Percentiles rank a stretch among this genome's conserved stretches.
Conservation (phyloP, 2,329 filamentous ascomycete species). For the Pseudopyrenochaeta lycopersici region DNA sequence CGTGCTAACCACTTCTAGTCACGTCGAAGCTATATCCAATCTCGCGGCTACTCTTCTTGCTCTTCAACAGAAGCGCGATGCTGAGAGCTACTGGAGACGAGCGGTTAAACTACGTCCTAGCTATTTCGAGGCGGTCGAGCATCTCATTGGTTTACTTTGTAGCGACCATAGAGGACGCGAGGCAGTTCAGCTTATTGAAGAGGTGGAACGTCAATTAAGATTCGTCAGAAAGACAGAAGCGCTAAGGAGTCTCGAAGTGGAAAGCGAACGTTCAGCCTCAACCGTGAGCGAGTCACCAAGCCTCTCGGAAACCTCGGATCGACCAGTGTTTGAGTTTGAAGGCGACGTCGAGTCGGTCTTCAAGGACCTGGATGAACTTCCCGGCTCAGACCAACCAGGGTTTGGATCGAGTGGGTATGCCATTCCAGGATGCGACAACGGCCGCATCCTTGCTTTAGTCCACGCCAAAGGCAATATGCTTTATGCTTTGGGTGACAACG, state of each 20-base stretch:
- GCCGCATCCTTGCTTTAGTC: conserved; percentile 88
- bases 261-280: conserved; percentile 69
- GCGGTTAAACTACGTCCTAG: conserved; percentile 85
- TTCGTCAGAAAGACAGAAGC: conserved; percentile 56
- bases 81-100: conserved; percentile 83
- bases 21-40: conserved; percentile 94
- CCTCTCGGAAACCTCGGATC: conserved; percentile 65
- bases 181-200: conserved; percentile 86
- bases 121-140: conserved; percentile 94
- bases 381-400: conserved; percentile 58
- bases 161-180: conserved; percentile 81
- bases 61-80: conserved; percentile 81
- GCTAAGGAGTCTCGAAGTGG: conserved; percentile 60
- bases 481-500: conserved; percentile 85
- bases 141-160: conserved; percentile 88
- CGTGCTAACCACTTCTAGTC: conserved; percentile 58
- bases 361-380: conserved; percentile 51
- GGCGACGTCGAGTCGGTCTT: conserved; percentile 49
- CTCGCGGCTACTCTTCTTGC: conserved; percentile 89
- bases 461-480: conserved; percentile 99
- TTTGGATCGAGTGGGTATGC: conserved; percentile 85
- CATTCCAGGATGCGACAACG: conserved; percentile 87
- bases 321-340: conserved; percentile 64
- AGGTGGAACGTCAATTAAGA: conserved; percentile 78
- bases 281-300: conserved; percentile 64